Percentiles rank a stretch among this genome's conserved stretches.
phyloP scores from a whole-genome alignment of 768 basidiomycete species.

The Neoboletus subvelutipes region DNA sequence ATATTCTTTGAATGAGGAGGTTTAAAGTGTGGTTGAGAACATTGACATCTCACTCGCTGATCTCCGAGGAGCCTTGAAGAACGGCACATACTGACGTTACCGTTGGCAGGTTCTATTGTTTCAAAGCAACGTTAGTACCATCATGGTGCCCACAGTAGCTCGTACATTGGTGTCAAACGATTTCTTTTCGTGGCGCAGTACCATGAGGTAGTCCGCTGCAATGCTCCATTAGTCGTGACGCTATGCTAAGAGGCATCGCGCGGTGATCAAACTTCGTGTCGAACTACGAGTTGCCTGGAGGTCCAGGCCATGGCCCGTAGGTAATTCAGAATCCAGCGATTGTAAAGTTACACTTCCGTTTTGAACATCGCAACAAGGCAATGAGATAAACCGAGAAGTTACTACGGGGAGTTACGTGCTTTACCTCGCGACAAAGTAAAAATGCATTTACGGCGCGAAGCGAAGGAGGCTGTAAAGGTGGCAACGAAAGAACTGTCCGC shows the following conservation, averaged over 20 bases:
- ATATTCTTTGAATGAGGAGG: background rate
- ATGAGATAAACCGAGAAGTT: slow-evolving; percentile 17
- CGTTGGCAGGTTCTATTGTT: background rate
- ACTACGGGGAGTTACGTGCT: slow-evolving; percentile 25
- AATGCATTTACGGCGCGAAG: slow-evolving; percentile 18
- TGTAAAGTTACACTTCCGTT: background rate
- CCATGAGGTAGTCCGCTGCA: background rate
- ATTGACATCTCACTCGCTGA: background rate
- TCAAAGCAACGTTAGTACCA: background rate
- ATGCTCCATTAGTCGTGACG: background rate
- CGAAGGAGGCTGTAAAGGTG: slow-evolving; percentile 18
- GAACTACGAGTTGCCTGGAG: slow-evolving; percentile 4
- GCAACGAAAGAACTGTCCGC: slow-evolving; percentile 15
- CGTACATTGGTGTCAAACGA: background rate
- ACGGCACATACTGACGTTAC: background rate
- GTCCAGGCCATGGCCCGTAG: slow-evolving; percentile 1
- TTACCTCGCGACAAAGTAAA: slow-evolving; percentile 16
- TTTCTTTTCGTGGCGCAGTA: background rate
- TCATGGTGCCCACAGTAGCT: background rate
- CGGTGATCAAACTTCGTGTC: slow-evolving; percentile 23
- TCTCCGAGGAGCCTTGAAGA: background rate
- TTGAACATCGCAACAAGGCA: slow-evolving; percentile 3
- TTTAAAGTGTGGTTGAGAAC: background rate
- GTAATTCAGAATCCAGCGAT: background rate
- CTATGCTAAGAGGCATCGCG: background rate